Conservation (phyloP, 345 rosid species). For the Erysimum cheiranthoides region DNA sequence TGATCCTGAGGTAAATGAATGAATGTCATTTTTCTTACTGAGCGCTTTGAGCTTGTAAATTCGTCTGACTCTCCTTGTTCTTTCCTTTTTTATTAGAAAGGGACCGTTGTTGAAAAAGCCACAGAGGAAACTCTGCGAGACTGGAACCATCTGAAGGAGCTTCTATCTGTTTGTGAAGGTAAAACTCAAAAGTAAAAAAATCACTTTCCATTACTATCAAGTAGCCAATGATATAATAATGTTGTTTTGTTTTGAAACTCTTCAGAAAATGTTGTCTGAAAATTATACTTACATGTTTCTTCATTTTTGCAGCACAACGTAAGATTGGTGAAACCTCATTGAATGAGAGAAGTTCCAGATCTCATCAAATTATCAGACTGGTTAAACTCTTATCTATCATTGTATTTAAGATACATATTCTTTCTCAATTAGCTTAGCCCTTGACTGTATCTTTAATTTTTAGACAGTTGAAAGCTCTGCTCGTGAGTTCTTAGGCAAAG, state of each 20-base stretch:
- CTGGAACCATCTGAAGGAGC: slow-evolving; percentile 85
- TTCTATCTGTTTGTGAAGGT: slow-evolving; percentile 93
- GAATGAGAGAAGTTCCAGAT: slow-evolving; percentile 95
- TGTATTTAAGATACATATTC: slow-evolving; percentile 10
- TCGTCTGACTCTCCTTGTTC: slow-evolving; percentile 11
- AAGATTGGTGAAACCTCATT: slow-evolving; percentile 85
- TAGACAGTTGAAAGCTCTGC: slow-evolving; percentile 99
- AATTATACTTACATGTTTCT: slow-evolving; percentile 1
- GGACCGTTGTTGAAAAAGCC: slow-evolving; percentile 81
- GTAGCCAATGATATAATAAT: background rate
- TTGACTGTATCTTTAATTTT: slow-evolving; percentile 25
- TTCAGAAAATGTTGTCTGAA: background rate
- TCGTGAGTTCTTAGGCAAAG: slow-evolving; percentile 93
- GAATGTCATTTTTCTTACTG: background rate
- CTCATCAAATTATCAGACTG: slow-evolving; percentile 96
- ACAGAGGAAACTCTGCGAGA: slow-evolving; percentile 80
- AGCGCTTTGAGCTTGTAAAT: background rate
- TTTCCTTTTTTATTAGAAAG: slow-evolving; percentile 62
- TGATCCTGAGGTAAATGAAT: slow-evolving; percentile 74
- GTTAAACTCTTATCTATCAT: slow-evolving; percentile 46
- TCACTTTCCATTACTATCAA: slow-evolving; percentile 9
- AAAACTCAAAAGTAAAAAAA: slow-evolving; percentile 24
- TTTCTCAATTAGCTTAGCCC: slow-evolving; percentile 18
- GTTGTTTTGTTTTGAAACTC: background rate
- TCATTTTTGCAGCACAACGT: slow-evolving; percentile 71